Percentiles rank a stretch among this genome's conserved stretches.
Conservation (phyloP, 805 yeast species). For the Sporopachydermia lactativora region DNA sequence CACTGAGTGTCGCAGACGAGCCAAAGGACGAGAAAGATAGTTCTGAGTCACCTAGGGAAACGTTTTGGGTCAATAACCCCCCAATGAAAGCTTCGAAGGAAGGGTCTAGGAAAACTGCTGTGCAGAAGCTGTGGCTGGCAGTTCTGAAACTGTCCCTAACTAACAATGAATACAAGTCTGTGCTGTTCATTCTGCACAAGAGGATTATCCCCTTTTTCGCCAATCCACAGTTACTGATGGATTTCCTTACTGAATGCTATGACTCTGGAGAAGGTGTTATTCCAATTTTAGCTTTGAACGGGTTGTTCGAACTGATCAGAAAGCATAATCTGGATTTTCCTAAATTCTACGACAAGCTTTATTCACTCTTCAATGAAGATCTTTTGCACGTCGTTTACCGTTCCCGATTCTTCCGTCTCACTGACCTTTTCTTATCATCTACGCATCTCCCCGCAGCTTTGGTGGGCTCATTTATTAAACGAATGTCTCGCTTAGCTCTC, state of each 20-base stretch:
- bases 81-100: slow-evolving; percentile 25
- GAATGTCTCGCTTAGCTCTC: slow-evolving; percentile 58
- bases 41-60: slow-evolving; percentile 10
- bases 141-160: slow-evolving; percentile 37
- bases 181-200: slow-evolving; percentile 63
- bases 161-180: slow-evolving; percentile 47
- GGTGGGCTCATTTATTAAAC: slow-evolving; percentile 82
- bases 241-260: slow-evolving; percentile 81
- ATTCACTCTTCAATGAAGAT: slow-evolving; percentile 62
- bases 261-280: slow-evolving; percentile 41
- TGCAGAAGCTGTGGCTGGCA: slow-evolving; percentile 56
- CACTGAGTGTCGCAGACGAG: slow-evolving; percentile 18
- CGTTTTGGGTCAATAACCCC: slow-evolving; percentile 14
- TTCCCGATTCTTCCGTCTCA: slow-evolving; percentile 74
- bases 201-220: slow-evolving; percentile 69
- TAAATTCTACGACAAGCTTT: slow-evolving; percentile 70
- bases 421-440: slow-evolving; percentile 75
- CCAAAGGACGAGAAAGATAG: slow-evolving; percentile 6
- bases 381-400: slow-evolving; percentile 67
- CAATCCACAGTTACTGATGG: slow-evolving; percentile 79
- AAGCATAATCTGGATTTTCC: slow-evolving; percentile 82
- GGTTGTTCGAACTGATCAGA: slow-evolving; percentile 75
- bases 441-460: slow-evolving; percentile 75
- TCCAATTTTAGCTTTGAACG: slow-evolving; percentile 72
- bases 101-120: slow-evolving; percentile 40